Base-by-base conservation (phyloP, 2,329 filamentous ascomycete species). In the Aspergillus fischeri region DNA sequence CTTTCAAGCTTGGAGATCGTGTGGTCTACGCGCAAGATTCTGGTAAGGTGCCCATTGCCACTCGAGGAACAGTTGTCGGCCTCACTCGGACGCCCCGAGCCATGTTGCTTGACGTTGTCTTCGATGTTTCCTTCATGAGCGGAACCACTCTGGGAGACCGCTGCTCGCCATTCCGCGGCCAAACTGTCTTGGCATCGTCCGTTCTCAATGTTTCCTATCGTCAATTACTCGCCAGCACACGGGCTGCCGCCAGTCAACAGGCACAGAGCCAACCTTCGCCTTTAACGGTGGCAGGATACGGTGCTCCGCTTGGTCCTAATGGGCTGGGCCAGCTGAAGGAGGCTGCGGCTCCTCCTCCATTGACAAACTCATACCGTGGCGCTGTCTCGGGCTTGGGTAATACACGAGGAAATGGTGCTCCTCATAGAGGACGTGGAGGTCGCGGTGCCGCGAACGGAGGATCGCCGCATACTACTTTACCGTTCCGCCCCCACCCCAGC, bases 91-190 rank as follows among this genome's bases (percentile, higher is more conserved):
- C 92, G 29, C 83, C 92, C 21, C 89, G 90, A 55, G 88, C 88
- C 27, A 84, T 90, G 49, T 82, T 97, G 57, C 81, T 99, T 41
- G 94, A 99, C 71, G 85, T 97, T 56, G 87, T 99, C 7, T 99
- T 96, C 75, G 95, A 99, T 72, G 85, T 86, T 11, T 89, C 91
- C 0, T 99, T 99, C 75, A 97, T 99, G 92, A 96, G 92, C 69
- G 94, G 94, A 61, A 97, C 92, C 1, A 94, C 90, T 0, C 82
- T 99, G 17, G 90, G 91, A 58, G 92, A 92, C 56, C 88, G 94
- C 58, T 96, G 93, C 70, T 91, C 92, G 27, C 87, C 91, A 41
- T 99, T 99, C 85, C 86, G 93, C 38, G 94, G 94, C 53, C 92
- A 94, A 72, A 97, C 94, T 0, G 92, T 99, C 3, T 86, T 91